Evolutionary conservation across 768 basidiomycete species (phyloP).

Genomic region (Auricularia auricula-judae): DNA sequence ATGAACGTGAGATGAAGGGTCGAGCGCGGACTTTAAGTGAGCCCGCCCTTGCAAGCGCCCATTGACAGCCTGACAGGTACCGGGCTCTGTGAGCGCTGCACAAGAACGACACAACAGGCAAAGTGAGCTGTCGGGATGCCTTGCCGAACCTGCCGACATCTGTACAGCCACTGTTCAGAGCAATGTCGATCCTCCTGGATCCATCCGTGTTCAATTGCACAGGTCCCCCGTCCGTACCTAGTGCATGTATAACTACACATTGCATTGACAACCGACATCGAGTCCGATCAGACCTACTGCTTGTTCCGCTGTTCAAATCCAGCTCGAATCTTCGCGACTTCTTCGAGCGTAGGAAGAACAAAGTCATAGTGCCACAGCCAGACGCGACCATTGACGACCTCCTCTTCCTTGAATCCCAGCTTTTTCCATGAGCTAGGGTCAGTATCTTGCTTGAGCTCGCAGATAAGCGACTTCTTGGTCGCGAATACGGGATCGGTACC

Average conservation of each 20-base stretch:
- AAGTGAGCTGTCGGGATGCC: too few species aligned
- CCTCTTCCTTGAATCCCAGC: slow-evolving; percentile 20
- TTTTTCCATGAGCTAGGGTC: slow-evolving; percentile 18
- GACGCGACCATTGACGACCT: slow-evolving; percentile 19
- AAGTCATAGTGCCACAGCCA: slow-evolving; percentile 24
- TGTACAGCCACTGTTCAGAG: too few species aligned
- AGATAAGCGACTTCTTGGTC: slow-evolving; percentile 24
- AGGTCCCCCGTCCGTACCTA: neutral
- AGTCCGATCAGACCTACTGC: neutral
- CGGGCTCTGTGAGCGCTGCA: too few species aligned
- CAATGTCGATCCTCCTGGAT: too few species aligned
- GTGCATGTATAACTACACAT: neutral
- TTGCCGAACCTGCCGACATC: too few species aligned
- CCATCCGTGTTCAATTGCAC: neutral
- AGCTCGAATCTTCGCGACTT: slow-evolving; percentile 18
- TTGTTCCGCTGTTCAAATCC: neutral
- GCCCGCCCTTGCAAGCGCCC: neutral
- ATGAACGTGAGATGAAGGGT: neutral
- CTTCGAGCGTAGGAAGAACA: slow-evolving; percentile 18
- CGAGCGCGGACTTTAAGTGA: neutral
- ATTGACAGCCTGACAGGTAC: too few species aligned
- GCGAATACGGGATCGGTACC: slow-evolving; percentile 27
- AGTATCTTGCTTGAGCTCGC: slow-evolving; percentile 16
- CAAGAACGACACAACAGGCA: too few species aligned
- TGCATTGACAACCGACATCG: neutral